A percentile compares a stretch with the other conserved stretches of the same genome.
Evolutionary conservation across 1,139 yeast genomes (phyloP).

Genomic region (Candida sanyaensis): DNA sequence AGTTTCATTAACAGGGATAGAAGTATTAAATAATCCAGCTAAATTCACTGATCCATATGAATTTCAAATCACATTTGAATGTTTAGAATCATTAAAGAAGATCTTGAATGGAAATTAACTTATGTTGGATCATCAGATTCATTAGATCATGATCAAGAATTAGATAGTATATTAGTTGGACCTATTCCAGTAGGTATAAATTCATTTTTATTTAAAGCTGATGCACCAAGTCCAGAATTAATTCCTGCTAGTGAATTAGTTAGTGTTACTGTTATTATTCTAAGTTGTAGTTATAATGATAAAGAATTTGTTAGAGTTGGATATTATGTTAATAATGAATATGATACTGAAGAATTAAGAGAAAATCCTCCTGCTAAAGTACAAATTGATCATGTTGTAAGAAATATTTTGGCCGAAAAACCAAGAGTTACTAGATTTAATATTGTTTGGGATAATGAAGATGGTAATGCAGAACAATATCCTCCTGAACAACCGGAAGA

Average conservation of each 20-base stretch:
- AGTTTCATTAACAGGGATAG: slow-evolving; percentile 88
- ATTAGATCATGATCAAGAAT: slow-evolving; percentile 92
- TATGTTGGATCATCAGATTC: slow-evolving; percentile 96
- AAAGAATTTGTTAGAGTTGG: slow-evolving; percentile 97
- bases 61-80: slow-evolving; percentile 95
- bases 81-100: slow-evolving; percentile 90
- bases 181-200: slow-evolving; percentile 98
- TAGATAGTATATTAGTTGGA: slow-evolving; percentile 93
- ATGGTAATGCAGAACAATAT: slow-evolving; percentile 63
- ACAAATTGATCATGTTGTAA: slow-evolving; percentile 89
- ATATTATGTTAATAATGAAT: slow-evolving; percentile 95
- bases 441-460: slow-evolving; percentile 88
- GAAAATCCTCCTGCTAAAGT: slow-evolving; percentile 95
- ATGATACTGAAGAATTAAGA: slow-evolving; percentile 87
- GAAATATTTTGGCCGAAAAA: slow-evolving; percentile 94
- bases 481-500: slow-evolving; percentile 59
- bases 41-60: slow-evolving; percentile 91
- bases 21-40: slow-evolving; percentile 94
- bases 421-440: slow-evolving; percentile 97
- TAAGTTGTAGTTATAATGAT: slow-evolving; percentile 91
- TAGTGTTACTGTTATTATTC: slow-evolving; percentile 87
- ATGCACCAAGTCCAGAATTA: slow-evolving; percentile 93
- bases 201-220: slow-evolving; percentile 90
- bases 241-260: slow-evolving; percentile 96
- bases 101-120: slow-evolving; percentile 95